Evolutionary conservation across 2,329 filamentous ascomycete genomes (phyloP).

Genomic region (Aureobasidium namibiae): DNA sequence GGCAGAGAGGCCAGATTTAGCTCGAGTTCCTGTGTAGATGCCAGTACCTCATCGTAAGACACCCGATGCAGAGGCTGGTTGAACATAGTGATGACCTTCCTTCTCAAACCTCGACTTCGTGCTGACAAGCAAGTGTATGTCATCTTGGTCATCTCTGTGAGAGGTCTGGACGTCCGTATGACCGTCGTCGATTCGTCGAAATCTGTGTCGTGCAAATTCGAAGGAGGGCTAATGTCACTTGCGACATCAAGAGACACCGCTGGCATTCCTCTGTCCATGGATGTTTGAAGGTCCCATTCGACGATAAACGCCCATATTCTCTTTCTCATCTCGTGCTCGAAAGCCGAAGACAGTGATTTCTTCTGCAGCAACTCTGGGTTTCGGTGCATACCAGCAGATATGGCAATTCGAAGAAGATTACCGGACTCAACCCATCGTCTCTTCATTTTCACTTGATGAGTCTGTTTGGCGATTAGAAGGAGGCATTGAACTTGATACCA

Average conservation of each 20-base stretch:
- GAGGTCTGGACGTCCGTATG: conserved; percentile 17
- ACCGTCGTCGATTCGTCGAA: conserved; percentile 25
- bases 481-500: conserved; percentile 46
- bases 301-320: conserved; percentile 50
- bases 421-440: conserved; percentile 45
- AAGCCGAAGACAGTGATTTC: conserved; percentile 26
- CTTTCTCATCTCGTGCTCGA: conserved; percentile 46
- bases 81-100: conserved; percentile 22
- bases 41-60: conserved; percentile 24
- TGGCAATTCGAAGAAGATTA: conserved; percentile 43
- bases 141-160: conserved; percentile 21
- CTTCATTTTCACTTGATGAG: conserved; percentile 45
- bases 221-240: conserved; percentile 42
- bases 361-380: conserved; percentile 33
- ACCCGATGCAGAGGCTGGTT: conserved; percentile 25
- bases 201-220: conserved; percentile 44
- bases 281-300: conserved; percentile 49
- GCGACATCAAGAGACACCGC: conserved; percentile 34
- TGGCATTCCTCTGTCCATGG: conserved; percentile 48
- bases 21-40: conserved; percentile 27
- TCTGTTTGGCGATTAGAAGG: conserved; percentile 41
- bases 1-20: conserved; percentile 21
- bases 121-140: conserved; percentile 21
- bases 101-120: conserved; percentile 21
- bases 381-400: conserved; percentile 47